Percentiles rank a stretch among this genome's conserved stretches.
phyloP scores from a whole-genome alignment of 768 basidiomycete species.

The Boletus fagicola region DNA sequence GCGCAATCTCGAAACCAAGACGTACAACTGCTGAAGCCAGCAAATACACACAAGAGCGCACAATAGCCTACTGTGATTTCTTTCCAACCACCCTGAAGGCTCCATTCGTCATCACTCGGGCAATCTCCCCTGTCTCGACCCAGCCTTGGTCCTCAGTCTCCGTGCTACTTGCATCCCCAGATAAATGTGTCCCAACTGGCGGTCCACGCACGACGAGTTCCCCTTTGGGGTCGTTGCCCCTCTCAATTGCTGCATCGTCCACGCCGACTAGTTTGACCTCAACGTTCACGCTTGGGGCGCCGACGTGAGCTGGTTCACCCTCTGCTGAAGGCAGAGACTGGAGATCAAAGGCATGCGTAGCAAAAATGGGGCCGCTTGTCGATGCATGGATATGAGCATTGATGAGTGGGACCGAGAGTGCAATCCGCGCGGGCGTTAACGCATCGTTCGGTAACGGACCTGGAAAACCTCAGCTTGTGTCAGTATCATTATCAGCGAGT shows the following conservation, averaged over 20 bases:
- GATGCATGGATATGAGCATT: constrained; percentile 59
- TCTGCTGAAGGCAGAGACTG: constrained; percentile 59
- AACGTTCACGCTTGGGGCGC: constrained; percentile 82
- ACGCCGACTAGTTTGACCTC: constrained; percentile 78
- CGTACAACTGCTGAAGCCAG: neutral
- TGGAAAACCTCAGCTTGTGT: constrained; percentile 23
- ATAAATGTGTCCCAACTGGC: constrained; percentile 55
- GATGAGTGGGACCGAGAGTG: constrained; percentile 75
- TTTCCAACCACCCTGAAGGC: constrained; percentile 46
- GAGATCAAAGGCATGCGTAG: constrained; percentile 81
- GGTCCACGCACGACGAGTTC: constrained; percentile 68
- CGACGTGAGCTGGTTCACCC: constrained; percentile 47
- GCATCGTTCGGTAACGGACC: constrained; percentile 48
- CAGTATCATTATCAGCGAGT: neutral
- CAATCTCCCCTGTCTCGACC: constrained; percentile 44
- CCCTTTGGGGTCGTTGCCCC: constrained; percentile 65
- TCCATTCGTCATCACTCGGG: constrained; percentile 62
- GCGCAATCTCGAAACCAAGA: neutral
- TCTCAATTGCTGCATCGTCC: constrained; percentile 62
- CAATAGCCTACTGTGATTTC: constrained; percentile 3
- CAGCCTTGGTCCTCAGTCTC: constrained; percentile 44
- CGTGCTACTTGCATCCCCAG: constrained; percentile 25
- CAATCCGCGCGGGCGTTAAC: constrained; percentile 65
- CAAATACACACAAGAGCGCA: neutral
- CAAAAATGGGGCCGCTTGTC: constrained; percentile 75